Conservation (phyloP, 441 rosid genomes). For the Pelargonium australe region DNA sequence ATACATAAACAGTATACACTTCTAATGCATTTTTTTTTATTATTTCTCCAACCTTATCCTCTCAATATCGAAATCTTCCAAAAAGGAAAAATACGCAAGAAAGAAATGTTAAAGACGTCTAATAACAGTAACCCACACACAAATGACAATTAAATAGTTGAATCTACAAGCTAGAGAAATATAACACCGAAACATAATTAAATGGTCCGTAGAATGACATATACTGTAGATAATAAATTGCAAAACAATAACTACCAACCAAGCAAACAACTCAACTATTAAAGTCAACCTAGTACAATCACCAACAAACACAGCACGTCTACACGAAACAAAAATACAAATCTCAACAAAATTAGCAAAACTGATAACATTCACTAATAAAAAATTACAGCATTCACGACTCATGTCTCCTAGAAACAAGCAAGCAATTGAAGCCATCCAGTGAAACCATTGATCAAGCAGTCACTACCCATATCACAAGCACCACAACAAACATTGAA, state of each 20-base stretch:
- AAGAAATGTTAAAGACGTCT: no score
- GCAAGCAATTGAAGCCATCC: not conserved
- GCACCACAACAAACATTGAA: not conserved
- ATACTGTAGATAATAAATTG: not conserved
- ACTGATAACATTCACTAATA: not conserved
- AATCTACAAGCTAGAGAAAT: no score
- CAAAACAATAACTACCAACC: not conserved
- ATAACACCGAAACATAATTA: not conserved
- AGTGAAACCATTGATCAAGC: not conserved
- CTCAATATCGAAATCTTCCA: no score
- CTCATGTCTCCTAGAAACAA: not conserved
- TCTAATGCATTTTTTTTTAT: no score
- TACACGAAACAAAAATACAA: not conserved
- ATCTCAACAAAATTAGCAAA: not conserved
- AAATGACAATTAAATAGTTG: no score
- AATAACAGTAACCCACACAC: no score
- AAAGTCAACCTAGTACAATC: constrained; percentile 27
- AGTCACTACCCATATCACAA: not conserved
- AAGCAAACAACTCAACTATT: constrained; percentile 14
- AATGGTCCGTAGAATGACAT: not conserved
- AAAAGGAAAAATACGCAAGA: no score
- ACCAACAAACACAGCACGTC: not conserved
- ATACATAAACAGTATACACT: no score
- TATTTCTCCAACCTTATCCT: no score
- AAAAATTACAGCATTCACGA: not conserved